Evolutionary conservation across 2,329 filamentous ascomycete genomes (phyloP), one percentile per base, ranked within the genome.

Genomic region (Cladosporium sp.): DNA sequence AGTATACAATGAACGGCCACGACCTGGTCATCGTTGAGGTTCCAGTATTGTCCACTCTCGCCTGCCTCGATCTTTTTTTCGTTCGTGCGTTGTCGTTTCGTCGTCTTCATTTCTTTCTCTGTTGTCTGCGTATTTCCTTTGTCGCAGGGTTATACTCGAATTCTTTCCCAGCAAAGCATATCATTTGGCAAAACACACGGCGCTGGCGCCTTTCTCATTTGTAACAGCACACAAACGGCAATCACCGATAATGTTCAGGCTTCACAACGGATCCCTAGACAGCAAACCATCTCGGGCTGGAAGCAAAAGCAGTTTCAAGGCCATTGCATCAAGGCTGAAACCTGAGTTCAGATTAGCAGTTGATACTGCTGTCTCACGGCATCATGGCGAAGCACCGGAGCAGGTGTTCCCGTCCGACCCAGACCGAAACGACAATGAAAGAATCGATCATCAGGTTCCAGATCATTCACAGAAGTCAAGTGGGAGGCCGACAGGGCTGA

Each of bases 291-390:
- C 45, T 16, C 30, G 30, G 18, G n/a, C 33, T 22, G 33, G 48
- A 18, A 43, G 33, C 25, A 43, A 32, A 8, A 30, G 38, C 12
- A 33, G 47, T n/a, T 20, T 50, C 32, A 22, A 25, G 19, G 29
- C 39, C 12, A 38, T 50, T 20, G 36, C 41, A 19, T 38, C 48
- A 12, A 53, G 35, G 20, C 46, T 40, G 11, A 54, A 29, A 40
- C 33, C 33, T 27, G 55, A 50, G 27, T 50, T 55, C 3, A 51
- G 55, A 29, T 49, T 60, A 13, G 53, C 54, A 12, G 65, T 89
- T 16, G 81, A 88, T 55, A 90, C 86, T 2, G 83, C 84, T 61
- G 84, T 88, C 72, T 72, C 80, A 27, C 62, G 65, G 33, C 70
- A 72, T 45, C 60, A 58, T 57, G 69, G 61, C 40, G 53, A 71